Conservation (phyloP, 2,329 filamentous ascomycete species). For the Albifimbria verrucaria region DNA sequence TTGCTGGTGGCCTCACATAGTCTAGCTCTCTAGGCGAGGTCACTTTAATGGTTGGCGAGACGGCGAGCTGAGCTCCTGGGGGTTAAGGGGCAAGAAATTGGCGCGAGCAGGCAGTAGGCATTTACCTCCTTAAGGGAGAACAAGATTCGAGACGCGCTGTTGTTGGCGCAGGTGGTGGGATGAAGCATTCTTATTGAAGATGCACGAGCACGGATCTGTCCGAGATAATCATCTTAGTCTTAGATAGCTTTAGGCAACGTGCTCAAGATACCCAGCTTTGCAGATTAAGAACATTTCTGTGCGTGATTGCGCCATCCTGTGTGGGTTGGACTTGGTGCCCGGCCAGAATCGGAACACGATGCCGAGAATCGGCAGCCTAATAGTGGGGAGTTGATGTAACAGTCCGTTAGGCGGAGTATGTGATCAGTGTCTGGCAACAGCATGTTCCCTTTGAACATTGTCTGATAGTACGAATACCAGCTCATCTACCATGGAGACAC, state of each 20-base stretch:
- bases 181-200: not conserved
- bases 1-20: conserved; percentile 26
- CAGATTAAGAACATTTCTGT: not conserved
- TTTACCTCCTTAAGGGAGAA: not conserved
- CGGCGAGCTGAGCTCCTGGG: no score
- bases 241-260: not conserved
- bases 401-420: no score
- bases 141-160: not conserved
- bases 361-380: not conserved
- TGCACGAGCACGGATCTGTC: not conserved
- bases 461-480: no score
- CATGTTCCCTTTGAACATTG: no score
- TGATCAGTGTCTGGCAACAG: no score
- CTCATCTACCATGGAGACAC: conserved; percentile 34
- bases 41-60: conserved; percentile 1
- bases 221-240: not conserved
- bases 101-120: no score
- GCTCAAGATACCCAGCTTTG: not conserved
- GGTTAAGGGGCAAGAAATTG: no score
- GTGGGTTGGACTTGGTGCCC: not conserved
- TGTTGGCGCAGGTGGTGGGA: not conserved
- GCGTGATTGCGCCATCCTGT: not conserved
- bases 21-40: conserved; percentile 1
- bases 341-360: not conserved
- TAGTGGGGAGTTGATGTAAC: no score